A percentile compares a stretch with the other conserved stretches of the same genome.
phyloP scores from a whole-genome alignment of 2,329 filamentous ascomycete species.

The Dichotomopilus funicola region DNA sequence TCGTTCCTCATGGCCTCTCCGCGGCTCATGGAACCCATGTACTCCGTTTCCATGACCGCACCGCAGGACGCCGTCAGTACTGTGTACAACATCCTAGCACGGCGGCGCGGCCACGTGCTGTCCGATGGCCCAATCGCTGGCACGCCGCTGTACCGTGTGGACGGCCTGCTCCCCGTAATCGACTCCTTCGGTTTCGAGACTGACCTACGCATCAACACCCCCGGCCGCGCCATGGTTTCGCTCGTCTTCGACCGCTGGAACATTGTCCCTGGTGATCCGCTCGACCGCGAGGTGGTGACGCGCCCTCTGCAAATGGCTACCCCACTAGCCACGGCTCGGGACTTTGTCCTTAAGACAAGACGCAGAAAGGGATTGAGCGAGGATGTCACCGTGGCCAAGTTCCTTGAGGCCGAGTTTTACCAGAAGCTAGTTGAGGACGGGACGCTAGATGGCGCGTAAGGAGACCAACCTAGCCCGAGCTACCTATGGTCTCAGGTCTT shows the following conservation, averaged over 20 bases:
- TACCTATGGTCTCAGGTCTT: too few relatives aligned
- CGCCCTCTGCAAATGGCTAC: constrained; percentile 80
- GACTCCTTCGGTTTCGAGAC: constrained; percentile 98
- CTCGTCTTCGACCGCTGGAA: constrained; percentile 95
- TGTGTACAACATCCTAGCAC: constrained; percentile 85
- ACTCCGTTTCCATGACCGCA: constrained; percentile 86
- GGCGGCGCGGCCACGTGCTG: constrained; percentile 84
- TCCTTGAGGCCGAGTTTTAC: constrained; percentile 91
- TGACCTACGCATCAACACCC: constrained; percentile 89
- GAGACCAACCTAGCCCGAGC: neutral
- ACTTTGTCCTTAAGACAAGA: constrained; percentile 95
- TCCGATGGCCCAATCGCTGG: constrained; percentile 92
- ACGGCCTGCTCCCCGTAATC: constrained; percentile 88
- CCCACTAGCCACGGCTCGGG: constrained; percentile 82
- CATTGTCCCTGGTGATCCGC: constrained; percentile 89
- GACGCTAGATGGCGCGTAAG: constrained; percentile 56
- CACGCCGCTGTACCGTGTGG: constrained; percentile 87
- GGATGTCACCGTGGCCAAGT: constrained; percentile 93
- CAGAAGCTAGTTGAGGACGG: constrained; percentile 82
- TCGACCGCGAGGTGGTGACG: constrained; percentile 79
- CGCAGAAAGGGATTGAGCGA: constrained; percentile 89
- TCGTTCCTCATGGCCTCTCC: constrained; percentile 97
- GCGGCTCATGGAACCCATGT: constrained; percentile 93
- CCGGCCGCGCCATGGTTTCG: constrained; percentile 83
- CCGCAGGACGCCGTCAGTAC: constrained; percentile 82